Conservation (phyloP, 1,284 basidiomycete genomes). For the Cutaneotrichosporon mucoides region DNA sequence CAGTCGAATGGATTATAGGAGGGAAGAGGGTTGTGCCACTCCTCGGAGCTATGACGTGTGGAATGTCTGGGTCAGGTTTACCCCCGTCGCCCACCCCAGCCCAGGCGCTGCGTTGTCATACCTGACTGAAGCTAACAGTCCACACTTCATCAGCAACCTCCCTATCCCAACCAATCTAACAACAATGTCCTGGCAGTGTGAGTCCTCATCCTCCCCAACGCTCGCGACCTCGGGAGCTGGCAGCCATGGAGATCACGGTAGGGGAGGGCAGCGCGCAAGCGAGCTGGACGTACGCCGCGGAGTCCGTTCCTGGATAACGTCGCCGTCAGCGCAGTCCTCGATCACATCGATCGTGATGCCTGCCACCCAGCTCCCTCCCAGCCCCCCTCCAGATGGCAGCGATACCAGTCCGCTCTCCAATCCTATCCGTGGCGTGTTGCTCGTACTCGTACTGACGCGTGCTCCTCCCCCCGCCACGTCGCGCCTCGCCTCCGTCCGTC, state of each 20-base stretch:
- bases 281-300: too few relatives aligned
- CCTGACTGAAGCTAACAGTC: neutral
- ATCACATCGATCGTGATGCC: too few relatives aligned
- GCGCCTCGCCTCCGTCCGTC: too few relatives aligned
- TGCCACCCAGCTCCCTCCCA: neutral
- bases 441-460: too few relatives aligned
- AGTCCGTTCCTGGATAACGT: too few relatives aligned
- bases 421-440: too few relatives aligned
- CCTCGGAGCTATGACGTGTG: conserved; percentile 6
- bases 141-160: neutral
- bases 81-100: neutral
- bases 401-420: too few relatives aligned
- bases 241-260: neutral
- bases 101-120: neutral
- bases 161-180: neutral
- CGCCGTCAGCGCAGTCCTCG: neutral
- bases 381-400: too few relatives aligned
- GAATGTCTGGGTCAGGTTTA: neutral
- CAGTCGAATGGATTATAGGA: neutral
- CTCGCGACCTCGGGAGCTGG: neutral
- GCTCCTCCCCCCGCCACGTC: too few relatives aligned
- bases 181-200: conserved; percentile 24
- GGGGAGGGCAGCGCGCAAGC: too few relatives aligned
- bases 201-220: conserved; percentile 1
- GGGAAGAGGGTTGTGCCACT: neutral